phyloP scores from a whole-genome alignment of 768 basidiomycete species.

The Ramaria rubella region DNA sequence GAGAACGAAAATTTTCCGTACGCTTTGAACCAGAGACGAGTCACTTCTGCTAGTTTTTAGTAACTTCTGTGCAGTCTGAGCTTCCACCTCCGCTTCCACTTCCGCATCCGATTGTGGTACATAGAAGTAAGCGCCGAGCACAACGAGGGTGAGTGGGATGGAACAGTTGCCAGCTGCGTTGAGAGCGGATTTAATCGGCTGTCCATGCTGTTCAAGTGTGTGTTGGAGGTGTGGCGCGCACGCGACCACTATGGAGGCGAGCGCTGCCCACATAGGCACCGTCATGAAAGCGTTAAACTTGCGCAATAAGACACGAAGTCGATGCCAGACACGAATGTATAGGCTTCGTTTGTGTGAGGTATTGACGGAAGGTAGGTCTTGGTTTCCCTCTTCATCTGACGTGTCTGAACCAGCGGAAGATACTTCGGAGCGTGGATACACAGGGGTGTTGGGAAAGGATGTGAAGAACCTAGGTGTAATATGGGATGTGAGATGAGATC shows the following conservation, averaged over 20 bases:
- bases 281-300: slow-evolving; percentile 75
- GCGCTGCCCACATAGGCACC: slow-evolving; percentile 76
- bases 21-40: slow-evolving; percentile 34
- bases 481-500: slow-evolving; percentile 5
- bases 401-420: slow-evolving; percentile 14
- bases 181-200: slow-evolving; percentile 63
- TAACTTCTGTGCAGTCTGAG: slow-evolving; percentile 14
- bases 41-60: slow-evolving; percentile 11
- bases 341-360: not conserved
- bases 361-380: slow-evolving; percentile 14
- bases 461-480: slow-evolving; percentile 45
- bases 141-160: slow-evolving; percentile 84
- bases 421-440: not conserved
- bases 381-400: slow-evolving; percentile 19
- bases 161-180: slow-evolving; percentile 65
- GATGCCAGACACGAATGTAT: slow-evolving; percentile 18
- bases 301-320: slow-evolving; percentile 27
- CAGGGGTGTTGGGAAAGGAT: slow-evolving; percentile 57
- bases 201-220: slow-evolving; percentile 54
- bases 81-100: slow-evolving; percentile 11
- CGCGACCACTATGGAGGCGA: slow-evolving; percentile 70
- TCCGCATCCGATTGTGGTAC: slow-evolving; percentile 21
- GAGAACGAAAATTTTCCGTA: slow-evolving; percentile 36
- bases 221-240: slow-evolving; percentile 71
- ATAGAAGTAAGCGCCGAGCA: slow-evolving; percentile 91